Percentiles rank a stretch among this genome's conserved stretches.
These are phyloP conservation scores for Scheffersomyces insectosa DNA, from an alignment of 1,139 yeast genomes.

Conservation along the genomic window DNA sequence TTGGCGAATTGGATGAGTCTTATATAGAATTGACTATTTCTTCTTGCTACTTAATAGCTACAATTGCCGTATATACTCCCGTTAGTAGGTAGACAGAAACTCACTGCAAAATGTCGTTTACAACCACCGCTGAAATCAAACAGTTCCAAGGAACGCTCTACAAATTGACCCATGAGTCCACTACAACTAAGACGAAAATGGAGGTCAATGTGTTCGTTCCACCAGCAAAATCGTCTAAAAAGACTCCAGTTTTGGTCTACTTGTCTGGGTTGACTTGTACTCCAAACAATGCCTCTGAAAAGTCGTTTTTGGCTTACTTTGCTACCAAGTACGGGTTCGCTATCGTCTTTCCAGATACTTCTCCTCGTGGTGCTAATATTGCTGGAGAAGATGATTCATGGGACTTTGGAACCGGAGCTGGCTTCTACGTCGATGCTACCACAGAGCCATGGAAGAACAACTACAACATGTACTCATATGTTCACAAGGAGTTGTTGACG, in stretches of 20 bases:
- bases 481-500: slow-evolving; percentile 69
- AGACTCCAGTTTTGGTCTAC: slow-evolving; percentile 73
- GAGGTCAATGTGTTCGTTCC: slow-evolving; percentile 84
- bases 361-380: slow-evolving; percentile 89
- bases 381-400: slow-evolving; percentile 81
- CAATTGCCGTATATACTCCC: no score
- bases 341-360: slow-evolving; percentile 91
- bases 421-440: slow-evolving; percentile 87
- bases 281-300: slow-evolving; percentile 92
- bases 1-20: no score
- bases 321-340: slow-evolving; percentile 86
- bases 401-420: slow-evolving; percentile 96
- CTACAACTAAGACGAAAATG: slow-evolving; percentile 69
- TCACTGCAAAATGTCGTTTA: slow-evolving; percentile 45
- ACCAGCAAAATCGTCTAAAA: slow-evolving; percentile 30
- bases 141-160: slow-evolving; percentile 76
- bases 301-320: slow-evolving; percentile 82
- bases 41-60: no score
- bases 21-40: no score
- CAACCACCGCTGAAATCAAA: slow-evolving; percentile 55
- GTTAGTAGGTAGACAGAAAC: no score
- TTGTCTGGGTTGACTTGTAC: slow-evolving; percentile 92
- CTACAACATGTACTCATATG: slow-evolving; percentile 85
- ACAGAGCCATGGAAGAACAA: slow-evolving; percentile 67
- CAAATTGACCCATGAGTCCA: slow-evolving; percentile 75